phyloP scores from a whole-genome alignment of 306 rosid species.

The Quercus robur region DNA sequence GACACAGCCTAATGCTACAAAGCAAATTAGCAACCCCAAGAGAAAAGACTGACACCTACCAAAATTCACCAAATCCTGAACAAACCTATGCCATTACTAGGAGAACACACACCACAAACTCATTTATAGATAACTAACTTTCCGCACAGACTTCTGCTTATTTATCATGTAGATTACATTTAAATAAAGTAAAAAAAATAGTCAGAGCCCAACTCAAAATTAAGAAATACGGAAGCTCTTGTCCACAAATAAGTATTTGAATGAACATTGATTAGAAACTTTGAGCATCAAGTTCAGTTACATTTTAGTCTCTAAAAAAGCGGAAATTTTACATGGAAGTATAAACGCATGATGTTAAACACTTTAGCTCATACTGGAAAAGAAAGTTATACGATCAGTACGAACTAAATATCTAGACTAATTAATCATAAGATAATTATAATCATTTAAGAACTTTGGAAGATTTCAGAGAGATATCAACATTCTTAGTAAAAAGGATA shows the following conservation, averaged over 20 bases:
- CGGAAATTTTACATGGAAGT: background rate
- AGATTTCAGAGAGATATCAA: conserved; percentile 10
- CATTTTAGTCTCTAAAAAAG: background rate
- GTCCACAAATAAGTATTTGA: background rate
- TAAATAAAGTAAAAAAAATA: background rate
- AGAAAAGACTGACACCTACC: background rate
- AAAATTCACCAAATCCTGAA: background rate
- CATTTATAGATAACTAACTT: background rate
- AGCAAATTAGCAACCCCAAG: background rate
- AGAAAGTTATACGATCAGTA: background rate
- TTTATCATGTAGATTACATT: background rate
- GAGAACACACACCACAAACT: background rate
- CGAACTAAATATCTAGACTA: background rate
- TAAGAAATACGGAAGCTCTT: background rate
- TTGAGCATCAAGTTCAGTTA: background rate
- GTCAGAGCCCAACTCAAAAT: background rate
- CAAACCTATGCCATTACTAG: background rate
- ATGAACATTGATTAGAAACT: background rate
- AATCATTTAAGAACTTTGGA: background rate
- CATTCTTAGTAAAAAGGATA: background rate
- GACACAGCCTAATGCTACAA: background rate
- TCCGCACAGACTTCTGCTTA: background rate
- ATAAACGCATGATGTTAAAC: background rate
- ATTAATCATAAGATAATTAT: background rate
- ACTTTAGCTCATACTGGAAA: background rate